Base-by-base conservation (phyloP, 2,329 filamentous ascomycete species). In the Alternaria sp. region DNA sequence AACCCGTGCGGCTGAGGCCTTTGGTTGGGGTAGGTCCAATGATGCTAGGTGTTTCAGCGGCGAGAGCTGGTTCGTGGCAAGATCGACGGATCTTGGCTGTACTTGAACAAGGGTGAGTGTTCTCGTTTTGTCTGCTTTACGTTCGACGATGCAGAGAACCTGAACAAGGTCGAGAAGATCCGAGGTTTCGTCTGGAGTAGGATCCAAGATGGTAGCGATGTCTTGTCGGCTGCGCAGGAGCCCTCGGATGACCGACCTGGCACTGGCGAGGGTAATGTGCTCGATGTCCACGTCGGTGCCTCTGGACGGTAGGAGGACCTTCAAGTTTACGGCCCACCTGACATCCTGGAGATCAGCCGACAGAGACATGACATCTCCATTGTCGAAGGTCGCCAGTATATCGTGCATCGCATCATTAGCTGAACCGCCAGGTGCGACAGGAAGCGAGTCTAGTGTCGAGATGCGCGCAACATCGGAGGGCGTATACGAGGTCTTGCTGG, bases 361-460 rank as follows among this genome's bases (percentile, higher is more conserved):
- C 14, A 92, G 81, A 60, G 87, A 89, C 9, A 87, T 72, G 20
- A 91, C 80, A 61, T 89, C 84, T 37, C 90, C 90, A 65, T 89
- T 85, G 45, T 85, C 80, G 60, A 87, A 87, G 1, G 92, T 83
- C 2, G 84, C 83, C 21, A 92, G 69, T 2, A 93, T 62, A 57
- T 87, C 81, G 55, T 82, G 78, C 20, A 67, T 67, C 8, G 65
- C 58, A n/a, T 67, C 65, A 11, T 68, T 63, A 9, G 63, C 45
- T 5, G 69, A 64, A 3, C 66, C 61, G 6, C 69, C 64, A 25
- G 67, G 58, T 25, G 67, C 64, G 28, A 75, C 65, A 6, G 78
- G 77, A 12, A 81, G 61, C 3, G 71, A 69, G 28, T 81, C 79
- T 8, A 81, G 72, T 2, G 74, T 61, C 5, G 76, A 63, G 12